Conservation (phyloP, 148 eudicot genomes). For the Nepenthes mirabilis region DNA sequence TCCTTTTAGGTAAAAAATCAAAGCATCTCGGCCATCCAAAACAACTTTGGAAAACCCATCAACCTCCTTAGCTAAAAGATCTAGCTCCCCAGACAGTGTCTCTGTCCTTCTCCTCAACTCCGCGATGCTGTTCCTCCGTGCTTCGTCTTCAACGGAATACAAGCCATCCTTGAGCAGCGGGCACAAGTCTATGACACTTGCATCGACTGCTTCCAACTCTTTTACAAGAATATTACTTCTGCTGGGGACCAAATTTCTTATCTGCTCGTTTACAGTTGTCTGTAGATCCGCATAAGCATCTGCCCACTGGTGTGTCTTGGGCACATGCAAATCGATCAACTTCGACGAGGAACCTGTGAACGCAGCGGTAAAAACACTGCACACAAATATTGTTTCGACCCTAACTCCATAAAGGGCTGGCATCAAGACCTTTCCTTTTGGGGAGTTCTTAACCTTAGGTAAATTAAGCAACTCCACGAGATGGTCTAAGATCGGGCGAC, state of each 20-base stretch:
- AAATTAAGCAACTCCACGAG: slow-evolving; percentile 44
- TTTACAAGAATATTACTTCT: slow-evolving; percentile 31
- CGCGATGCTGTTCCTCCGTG: slow-evolving; percentile 13
- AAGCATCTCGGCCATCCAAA: slow-evolving; percentile 68
- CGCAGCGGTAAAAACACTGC: slow-evolving; percentile 48
- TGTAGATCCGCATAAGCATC: slow-evolving; percentile 47
- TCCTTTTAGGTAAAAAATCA: slow-evolving; percentile 64
- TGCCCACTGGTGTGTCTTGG: slow-evolving; percentile 52
- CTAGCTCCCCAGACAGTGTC: slow-evolving; percentile 52
- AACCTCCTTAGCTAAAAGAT: slow-evolving; percentile 53
- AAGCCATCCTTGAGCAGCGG: slow-evolving; percentile 28
- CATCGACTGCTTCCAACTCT: slow-evolving; percentile 54
- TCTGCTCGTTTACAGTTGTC: slow-evolving; percentile 41
- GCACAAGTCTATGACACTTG: slow-evolving; percentile 29
- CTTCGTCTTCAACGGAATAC: slow-evolving; percentile 21
- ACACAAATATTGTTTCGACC: slow-evolving; percentile 52
- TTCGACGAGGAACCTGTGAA: slow-evolving; percentile 58
- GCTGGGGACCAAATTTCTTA: slow-evolving; percentile 23
- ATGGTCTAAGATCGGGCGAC: slow-evolving; percentile 34
- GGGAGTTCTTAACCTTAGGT: slow-evolving; percentile 73
- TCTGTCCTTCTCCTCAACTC: slow-evolving; percentile 29
- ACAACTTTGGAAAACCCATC: slow-evolving; percentile 66
- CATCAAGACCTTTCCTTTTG: slow-evolving; percentile 82
- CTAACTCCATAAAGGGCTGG: slow-evolving; percentile 80
- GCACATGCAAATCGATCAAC: slow-evolving; percentile 41